Conservation (phyloP, 345 rosid genomes). For the Draba incana region DNA sequence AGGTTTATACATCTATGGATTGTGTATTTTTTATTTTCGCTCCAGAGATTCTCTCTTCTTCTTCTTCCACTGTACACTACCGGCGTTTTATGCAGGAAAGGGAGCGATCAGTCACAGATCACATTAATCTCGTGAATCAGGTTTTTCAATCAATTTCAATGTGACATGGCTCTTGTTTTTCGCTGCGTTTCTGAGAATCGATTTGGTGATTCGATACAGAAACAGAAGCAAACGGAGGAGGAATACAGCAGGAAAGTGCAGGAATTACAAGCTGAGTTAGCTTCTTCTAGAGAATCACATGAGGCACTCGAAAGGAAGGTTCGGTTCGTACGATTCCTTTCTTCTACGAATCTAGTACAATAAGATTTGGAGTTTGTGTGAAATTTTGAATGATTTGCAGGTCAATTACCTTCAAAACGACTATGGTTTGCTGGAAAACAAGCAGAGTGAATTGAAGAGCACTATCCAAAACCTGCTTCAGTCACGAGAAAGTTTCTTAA, state of each 20-base stretch:
- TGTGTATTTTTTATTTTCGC: constrained; percentile 10
- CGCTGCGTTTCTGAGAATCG: constrained; percentile 11
- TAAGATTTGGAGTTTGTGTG: constrained; percentile 19
- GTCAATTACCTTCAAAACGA: constrained; percentile 70
- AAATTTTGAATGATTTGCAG: constrained; percentile 39
- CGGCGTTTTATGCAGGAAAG: constrained; percentile 51
- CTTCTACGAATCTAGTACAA: constrained; percentile 39
- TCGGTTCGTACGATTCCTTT: background rate
- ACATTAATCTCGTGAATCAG: constrained; percentile 54
- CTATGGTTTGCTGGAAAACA: constrained; percentile 63
- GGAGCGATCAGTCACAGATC: constrained; percentile 60
- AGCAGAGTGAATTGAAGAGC: constrained; percentile 61
- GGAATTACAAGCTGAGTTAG: constrained; percentile 64
- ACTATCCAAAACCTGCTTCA: constrained; percentile 65
- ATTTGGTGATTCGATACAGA: constrained; percentile 50
- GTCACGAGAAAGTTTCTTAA: constrained; percentile 61
- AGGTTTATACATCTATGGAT: constrained; percentile 25
- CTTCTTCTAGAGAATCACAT: constrained; percentile 52
- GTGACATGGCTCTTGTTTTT: constrained; percentile 1
- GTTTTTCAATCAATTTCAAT: constrained; percentile 38
- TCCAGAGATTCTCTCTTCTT: constrained; percentile 5
- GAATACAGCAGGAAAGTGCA: constrained; percentile 56
- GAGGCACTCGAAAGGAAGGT: constrained; percentile 73
- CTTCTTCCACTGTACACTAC: background rate
- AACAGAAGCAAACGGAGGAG: constrained; percentile 74